A percentile compares a stretch with the other conserved stretches of the same genome.
phyloP scores from a whole-genome alignment of 177 flowering plant species.

The Vitis hybrid region DNA sequence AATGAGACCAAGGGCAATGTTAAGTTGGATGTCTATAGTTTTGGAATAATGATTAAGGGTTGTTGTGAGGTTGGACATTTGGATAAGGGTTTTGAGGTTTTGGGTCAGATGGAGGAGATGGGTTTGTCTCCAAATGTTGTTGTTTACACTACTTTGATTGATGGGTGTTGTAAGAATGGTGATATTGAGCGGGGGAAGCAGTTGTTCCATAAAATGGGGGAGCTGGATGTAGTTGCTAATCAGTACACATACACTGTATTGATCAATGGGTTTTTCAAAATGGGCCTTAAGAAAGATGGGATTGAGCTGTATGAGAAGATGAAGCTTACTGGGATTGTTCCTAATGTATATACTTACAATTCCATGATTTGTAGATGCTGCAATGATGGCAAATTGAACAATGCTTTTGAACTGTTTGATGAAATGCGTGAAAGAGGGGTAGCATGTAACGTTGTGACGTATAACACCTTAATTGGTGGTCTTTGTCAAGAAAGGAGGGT shows the following conservation, averaged over 20 bases:
- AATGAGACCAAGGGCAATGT: slow-evolving; percentile 23
- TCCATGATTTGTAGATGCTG: slow-evolving; percentile 46
- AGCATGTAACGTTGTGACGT: slow-evolving; percentile 58
- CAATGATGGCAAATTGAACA: slow-evolving; percentile 36
- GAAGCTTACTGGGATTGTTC: slow-evolving; percentile 48
- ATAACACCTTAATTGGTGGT: slow-evolving; percentile 56
- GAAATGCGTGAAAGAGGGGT: slow-evolving; percentile 70
- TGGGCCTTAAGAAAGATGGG: slow-evolving; percentile 57
- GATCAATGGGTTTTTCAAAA: slow-evolving; percentile 66
- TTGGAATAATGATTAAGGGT: slow-evolving; percentile 69
- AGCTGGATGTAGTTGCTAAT: slow-evolving; percentile 57
- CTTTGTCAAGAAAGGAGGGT: slow-evolving; percentile 38
- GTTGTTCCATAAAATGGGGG: slow-evolving; percentile 53
- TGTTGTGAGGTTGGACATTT: slow-evolving; percentile 54
- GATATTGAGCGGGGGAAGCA: slow-evolving; percentile 42
- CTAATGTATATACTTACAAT: slow-evolving; percentile 60
- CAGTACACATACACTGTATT: slow-evolving; percentile 59
- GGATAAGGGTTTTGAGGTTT: slow-evolving; percentile 45
- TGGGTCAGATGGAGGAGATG: slow-evolving; percentile 33
- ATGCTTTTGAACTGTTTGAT: slow-evolving; percentile 53
- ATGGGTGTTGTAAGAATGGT: slow-evolving; percentile 70
- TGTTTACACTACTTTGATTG: slow-evolving; percentile 63
- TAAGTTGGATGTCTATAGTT: slow-evolving; percentile 48
- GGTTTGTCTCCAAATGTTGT: slow-evolving; percentile 56
- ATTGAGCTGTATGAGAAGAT: slow-evolving; percentile 65